Base-by-base conservation (phyloP, 2,329 filamentous ascomycete genomes). In the Ophiocordyceps camponoti-rufipedis region DNA sequence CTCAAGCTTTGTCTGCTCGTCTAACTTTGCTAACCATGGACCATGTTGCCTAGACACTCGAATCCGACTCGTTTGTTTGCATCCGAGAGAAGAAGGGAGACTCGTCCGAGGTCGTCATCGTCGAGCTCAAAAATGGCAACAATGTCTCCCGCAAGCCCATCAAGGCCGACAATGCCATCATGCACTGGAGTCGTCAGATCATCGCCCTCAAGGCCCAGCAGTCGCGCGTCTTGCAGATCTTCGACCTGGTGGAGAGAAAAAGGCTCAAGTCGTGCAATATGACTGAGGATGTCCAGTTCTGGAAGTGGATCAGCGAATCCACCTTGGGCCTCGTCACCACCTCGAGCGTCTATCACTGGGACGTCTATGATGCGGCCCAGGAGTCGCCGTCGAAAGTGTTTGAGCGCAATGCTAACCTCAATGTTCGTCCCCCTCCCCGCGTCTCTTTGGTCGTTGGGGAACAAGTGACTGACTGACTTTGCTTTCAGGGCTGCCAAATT, bases 141-240 rank as follows among this genome's bases (percentile, higher is more conserved):
- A 89, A 91, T 71, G 80, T 95, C 63, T 91, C 86, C 56, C 82
- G 85, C 58, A 79, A 89, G 61, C 86, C 89, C 43, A 98, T 98
- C 72, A 96, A 94, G 72, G 91, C 91, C 59, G 91, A 98, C 69
- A 96, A 88, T 77, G 91, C 93, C 57, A 94, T 98, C 62, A 96
- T 98, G 91, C 91, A 98, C 76, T 94, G 86, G 85, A 82, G 75
- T 56, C 85, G 82, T 62, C 86, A 94, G 64, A 85, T 98, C 62
- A 96, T 98, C 59, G 91, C 93, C 51, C 76, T 98, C 54, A 94
- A 94, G 69, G 89, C 91, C 5, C 23, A 23, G 43, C 86, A 95
- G 64, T 83, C 82, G 51, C 78, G 87, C 61, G 98, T 91, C 53
- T 76, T 98, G 50, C 93, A 98, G 70, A 94, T 98, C 62, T 98